A percentile compares a stretch with the other conserved stretches of the same genome.
phyloP scores from a whole-genome alignment of 306 rosid genomes.

The Casuarina equisetifolia region DNA sequence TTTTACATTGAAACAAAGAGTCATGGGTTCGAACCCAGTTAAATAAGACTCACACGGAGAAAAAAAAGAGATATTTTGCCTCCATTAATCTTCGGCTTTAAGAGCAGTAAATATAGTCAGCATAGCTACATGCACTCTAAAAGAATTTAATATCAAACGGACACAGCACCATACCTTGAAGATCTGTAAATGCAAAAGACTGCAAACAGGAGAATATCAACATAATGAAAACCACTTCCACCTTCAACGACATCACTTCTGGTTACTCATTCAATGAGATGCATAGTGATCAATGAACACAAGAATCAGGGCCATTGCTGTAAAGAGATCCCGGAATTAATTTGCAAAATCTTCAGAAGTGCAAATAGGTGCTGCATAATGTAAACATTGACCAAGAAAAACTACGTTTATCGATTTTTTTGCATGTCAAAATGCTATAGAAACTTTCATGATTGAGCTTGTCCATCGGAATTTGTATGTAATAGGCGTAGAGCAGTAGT shows the following conservation, averaged over 20 bases:
- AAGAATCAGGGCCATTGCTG: constrained; percentile 42
- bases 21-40: not conserved
- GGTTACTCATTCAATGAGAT: constrained; percentile 24
- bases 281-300: constrained; percentile 26
- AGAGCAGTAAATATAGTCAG: constrained; percentile 11
- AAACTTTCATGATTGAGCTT: not conserved
- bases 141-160: not conserved
- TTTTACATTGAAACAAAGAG: not conserved
- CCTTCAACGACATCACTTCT: constrained; percentile 45
- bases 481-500: no score
- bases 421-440: not conserved
- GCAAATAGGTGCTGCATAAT: not conserved
- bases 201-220: constrained; percentile 54
- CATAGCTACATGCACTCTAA: constrained; percentile 12
- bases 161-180: constrained; percentile 58
- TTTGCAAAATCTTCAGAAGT: not conserved
- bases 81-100: not conserved
- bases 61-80: not conserved
- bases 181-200: constrained; percentile 62
- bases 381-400: not conserved
- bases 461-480: no score
- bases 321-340: constrained; percentile 33
- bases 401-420: not conserved
- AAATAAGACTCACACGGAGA: not conserved
- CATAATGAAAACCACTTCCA: constrained; percentile 50